These are phyloP conservation scores for Solanum etuberosum DNA, from an alignment of 257 asterid species.

Conservation along the genomic window DNA sequence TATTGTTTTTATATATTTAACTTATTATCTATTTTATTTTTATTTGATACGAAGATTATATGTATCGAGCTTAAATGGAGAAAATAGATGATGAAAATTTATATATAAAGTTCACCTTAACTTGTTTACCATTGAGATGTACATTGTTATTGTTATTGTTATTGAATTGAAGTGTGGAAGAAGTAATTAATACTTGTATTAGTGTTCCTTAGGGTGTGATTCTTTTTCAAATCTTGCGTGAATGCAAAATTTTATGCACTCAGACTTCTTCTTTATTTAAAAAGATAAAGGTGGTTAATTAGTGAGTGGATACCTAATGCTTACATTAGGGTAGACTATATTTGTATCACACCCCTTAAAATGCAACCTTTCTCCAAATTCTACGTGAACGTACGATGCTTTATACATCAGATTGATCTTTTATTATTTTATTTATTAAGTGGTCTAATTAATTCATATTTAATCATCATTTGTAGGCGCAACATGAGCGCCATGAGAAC, in stretches of 20 bases:
- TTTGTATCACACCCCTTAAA: background rate
- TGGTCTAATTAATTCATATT: background rate
- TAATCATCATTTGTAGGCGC: conserved; percentile 27
- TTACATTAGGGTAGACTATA: background rate
- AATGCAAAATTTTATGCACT: background rate
- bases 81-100: background rate
- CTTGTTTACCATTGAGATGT: background rate
- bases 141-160: background rate
- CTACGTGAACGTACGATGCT: background rate
- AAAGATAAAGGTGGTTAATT: background rate
- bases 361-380: background rate
- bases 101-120: background rate
- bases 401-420: accelerated
- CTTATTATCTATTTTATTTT: background rate
- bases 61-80: background rate
- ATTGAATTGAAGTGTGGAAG: background rate
- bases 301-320: background rate
- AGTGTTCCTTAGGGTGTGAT: background rate
- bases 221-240: background rate
- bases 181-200: background rate
- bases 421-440: background rate
- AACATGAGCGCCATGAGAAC: conserved; percentile 59
- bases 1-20: background rate
- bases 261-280: too few species aligned
- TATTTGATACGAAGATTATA: background rate